A percentile compares a stretch with the other conserved stretches of the same genome.
These are phyloP conservation scores for Microdochium trichocladiopsis DNA, from an alignment of 2,329 filamentous ascomycete genomes.

Conservation along the genomic window DNA sequence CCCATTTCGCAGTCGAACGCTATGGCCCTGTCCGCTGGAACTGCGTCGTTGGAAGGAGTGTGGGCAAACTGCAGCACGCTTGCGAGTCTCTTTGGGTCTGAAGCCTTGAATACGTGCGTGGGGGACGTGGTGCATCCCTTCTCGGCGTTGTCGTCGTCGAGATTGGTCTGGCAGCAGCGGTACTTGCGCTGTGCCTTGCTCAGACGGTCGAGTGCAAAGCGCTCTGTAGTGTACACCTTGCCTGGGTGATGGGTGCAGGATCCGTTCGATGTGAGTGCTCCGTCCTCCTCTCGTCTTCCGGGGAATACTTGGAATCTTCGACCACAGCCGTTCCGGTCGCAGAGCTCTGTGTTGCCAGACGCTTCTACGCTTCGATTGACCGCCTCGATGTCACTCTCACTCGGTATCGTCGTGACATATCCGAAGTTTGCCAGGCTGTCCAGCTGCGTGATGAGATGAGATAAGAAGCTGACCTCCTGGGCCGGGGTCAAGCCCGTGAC, in stretches of 20 bases:
- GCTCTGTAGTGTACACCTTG: slow-evolving; percentile 53
- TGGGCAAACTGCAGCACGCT: slow-evolving; percentile 70
- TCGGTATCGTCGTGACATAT: slow-evolving; percentile 67
- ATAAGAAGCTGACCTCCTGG: slow-evolving; percentile 63
- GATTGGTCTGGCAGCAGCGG: slow-evolving; percentile 69
- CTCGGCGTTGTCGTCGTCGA: slow-evolving; percentile 57
- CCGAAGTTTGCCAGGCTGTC: slow-evolving; percentile 58
- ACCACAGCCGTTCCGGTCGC: slow-evolving; percentile 65
- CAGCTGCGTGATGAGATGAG: slow-evolving; percentile 57
- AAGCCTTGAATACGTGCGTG: slow-evolving; percentile 84
- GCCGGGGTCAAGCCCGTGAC: slow-evolving; percentile 60
- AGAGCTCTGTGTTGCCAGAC: slow-evolving; percentile 75
- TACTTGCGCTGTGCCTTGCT: slow-evolving; percentile 56
- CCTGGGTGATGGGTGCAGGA: slow-evolving; percentile 77
- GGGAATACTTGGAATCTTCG: slow-evolving; percentile 89
- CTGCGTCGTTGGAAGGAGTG: slow-evolving; percentile 61
- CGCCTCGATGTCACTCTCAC: slow-evolving; percentile 55
- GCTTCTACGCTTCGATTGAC: slow-evolving; percentile 59
- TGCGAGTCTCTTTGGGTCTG: slow-evolving; percentile 68
- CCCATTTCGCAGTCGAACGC: slow-evolving; percentile 98
- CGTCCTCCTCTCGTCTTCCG: slow-evolving; percentile 70
- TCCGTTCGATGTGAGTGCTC: slow-evolving; percentile 68
- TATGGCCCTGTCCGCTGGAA: slow-evolving; percentile 53
- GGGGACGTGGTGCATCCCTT: slow-evolving; percentile 58
- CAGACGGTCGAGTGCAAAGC: slow-evolving; percentile 44